Conservation (phyloP, 2,329 filamentous ascomycete genomes). For the Pseudogymnoascus sp. region DNA sequence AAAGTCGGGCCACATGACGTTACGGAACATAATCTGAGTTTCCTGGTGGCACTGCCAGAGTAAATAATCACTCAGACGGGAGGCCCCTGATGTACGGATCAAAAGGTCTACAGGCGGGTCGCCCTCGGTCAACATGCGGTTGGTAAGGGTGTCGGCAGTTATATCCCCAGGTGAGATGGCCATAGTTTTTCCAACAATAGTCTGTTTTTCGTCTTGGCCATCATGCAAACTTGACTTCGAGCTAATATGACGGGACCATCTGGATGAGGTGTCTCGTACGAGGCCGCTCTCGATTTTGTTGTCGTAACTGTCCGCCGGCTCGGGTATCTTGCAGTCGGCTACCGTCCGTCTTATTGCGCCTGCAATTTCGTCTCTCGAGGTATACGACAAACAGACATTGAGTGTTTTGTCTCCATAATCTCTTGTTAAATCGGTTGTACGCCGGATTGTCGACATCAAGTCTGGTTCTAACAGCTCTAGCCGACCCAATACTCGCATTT, state of each 20-base stretch:
- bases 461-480: neutral
- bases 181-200: neutral
- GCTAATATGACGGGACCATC: neutral
- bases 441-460: neutral
- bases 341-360: slow-evolving; percentile 78
- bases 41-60: slow-evolving; percentile 91
- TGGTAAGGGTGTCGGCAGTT: neutral
- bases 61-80: slow-evolving; percentile 88
- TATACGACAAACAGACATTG: slow-evolving; percentile 94
- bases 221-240: neutral
- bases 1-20: neutral
- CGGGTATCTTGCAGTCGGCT: slow-evolving; percentile 64
- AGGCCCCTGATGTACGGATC: slow-evolving; percentile 79
- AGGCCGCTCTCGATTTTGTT: neutral
- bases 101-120: slow-evolving; percentile 81
- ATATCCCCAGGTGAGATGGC: neutral
- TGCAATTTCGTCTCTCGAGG: slow-evolving; percentile 85
- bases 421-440: neutral
- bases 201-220: neutral
- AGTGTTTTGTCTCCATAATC: slow-evolving; percentile 32
- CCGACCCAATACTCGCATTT: neutral
- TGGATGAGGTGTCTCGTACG: neutral
- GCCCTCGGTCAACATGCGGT: slow-evolving; percentile 61
- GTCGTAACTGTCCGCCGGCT: neutral
- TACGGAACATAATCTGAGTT: neutral